Percentiles rank a stretch among this genome's conserved stretches.
Evolutionary conservation across 2,329 filamentous ascomycete species (phyloP).

Genomic region (Paradendryphiella salina): DNA sequence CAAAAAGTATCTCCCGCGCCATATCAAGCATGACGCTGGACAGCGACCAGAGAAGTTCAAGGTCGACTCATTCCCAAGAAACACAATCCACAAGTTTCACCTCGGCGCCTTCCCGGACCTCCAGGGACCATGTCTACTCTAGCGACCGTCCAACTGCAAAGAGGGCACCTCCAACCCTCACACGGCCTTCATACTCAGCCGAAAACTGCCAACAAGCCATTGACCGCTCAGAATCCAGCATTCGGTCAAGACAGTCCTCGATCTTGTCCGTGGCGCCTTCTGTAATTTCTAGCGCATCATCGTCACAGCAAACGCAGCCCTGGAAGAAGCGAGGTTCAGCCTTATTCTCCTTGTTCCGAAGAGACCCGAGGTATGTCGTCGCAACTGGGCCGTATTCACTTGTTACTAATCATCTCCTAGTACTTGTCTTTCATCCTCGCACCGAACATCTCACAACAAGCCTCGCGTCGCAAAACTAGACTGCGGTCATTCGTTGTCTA

Average conservation of each 20-base stretch:
- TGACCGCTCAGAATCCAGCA: conserved; percentile 20
- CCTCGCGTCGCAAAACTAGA: conserved; percentile 32
- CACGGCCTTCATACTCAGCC: conserved; percentile 23
- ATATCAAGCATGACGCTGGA: conserved; percentile 37
- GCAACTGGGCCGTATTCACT: background rate
- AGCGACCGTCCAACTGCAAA: conserved; percentile 25
- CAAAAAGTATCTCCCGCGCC: conserved; percentile 31
- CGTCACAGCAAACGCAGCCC: conserved; percentile 19
- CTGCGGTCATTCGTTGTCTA: conserved; percentile 40
- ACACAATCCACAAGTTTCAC: conserved; percentile 44
- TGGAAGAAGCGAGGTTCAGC: conserved; percentile 36
- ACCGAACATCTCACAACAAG: conserved; percentile 30
- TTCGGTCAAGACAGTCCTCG: conserved; percentile 31
- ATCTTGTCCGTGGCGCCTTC: conserved; percentile 27
- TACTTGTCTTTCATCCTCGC: conserved; percentile 31
- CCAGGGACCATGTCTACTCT: conserved; percentile 31
- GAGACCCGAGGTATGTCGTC: conserved; percentile 32
- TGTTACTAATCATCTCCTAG: conserved; percentile 26
- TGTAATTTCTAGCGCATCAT: conserved; percentile 28
- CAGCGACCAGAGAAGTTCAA: conserved; percentile 40
- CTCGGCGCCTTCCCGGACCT: conserved; percentile 40
- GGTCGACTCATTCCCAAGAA: conserved; percentile 42
- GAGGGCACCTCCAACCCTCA: conserved; percentile 20
- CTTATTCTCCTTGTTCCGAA: conserved; percentile 42
- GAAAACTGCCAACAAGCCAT: conserved; percentile 25